Evolutionary conservation across 768 basidiomycete species (phyloP), one percentile per base, ranked within the genome.

Genomic region (Lentinula guzmanii): DNA sequence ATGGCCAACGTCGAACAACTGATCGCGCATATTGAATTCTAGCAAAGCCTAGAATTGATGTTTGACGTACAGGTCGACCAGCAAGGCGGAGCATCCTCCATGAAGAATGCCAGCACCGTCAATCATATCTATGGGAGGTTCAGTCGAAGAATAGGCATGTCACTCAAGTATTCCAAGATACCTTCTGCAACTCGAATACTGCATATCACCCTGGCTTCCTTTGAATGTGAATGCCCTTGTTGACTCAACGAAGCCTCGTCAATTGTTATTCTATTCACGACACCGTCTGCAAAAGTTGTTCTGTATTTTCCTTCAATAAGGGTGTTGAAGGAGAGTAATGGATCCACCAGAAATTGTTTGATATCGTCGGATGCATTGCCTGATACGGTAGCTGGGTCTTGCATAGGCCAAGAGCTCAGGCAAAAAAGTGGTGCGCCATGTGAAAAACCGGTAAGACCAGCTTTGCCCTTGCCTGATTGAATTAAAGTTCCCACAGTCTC

Each of bases 141-240:
- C 10, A 45, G 43, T 43, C 13, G 8, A 4, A 6, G 43, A 16
- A 21, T 5, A 24, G 24, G 24, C 24, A n/a, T 9, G 16, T 33
- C 11, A 35, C 0, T 11, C 16, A 4, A 50, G 6, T 13, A 64
- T 34, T 5, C 7, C 31, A 13, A 60, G 60, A 16, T 18, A 76
- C 75, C 75, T 63, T 70, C 65, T 45, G 68, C 61, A 11, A 76
- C 75, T n/a, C 59, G 69, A 24, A 70, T 69, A 48, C 72, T 72
- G 24, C 54, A 61, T 4, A 77, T 73, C 9, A 75, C 71, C n/a
- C 68, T 66, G 0, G 66, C 71, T 61, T 75, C 74, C 5, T 41
- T 28, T 28, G 28, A 28, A 28, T 28, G 28, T 28, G 28, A 28
- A 53, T 34, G 62, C 64, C 53, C 18, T 53, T 74, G 74, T 51